Evolutionary conservation across 768 basidiomycete species (phyloP).

Genomic region (Boletus fagicola): DNA sequence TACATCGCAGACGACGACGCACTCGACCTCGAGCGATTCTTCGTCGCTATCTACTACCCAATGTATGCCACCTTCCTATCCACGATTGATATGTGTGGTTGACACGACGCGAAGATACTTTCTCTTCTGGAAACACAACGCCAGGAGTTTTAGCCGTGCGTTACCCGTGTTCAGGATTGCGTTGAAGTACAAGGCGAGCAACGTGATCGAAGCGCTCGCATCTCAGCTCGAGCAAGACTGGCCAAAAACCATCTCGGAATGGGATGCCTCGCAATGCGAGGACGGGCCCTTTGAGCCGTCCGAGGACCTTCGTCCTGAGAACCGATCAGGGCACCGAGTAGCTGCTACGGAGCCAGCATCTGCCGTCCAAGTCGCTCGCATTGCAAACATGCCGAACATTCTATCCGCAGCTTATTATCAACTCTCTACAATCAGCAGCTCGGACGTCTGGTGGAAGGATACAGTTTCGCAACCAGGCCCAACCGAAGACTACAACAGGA

Average conservation of each 20-base stretch:
- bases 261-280: constrained; percentile 4
- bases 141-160: constrained; percentile 1
- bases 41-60: constrained; percentile 1
- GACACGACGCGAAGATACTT: neutral
- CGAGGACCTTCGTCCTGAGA: neutral
- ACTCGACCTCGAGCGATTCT: constrained; percentile 8
- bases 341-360: neutral
- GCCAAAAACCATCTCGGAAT: constrained; percentile 6
- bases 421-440: neutral
- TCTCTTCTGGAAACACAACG: constrained; percentile 2
- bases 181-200: constrained; percentile 1
- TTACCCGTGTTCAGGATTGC: constrained; percentile 6
- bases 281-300: neutral
- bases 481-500: neutral
- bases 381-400: constrained; percentile 1
- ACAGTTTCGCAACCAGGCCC: neutral
- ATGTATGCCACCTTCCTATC: neutral
- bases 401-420: constrained; percentile 4
- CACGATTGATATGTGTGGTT: neutral
- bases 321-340: neutral
- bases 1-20: constrained; percentile 2
- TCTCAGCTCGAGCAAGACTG: constrained; percentile 10
- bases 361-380: constrained; percentile 5
- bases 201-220: constrained; percentile 3
- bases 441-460: neutral